Conservation (phyloP, 75 land plant genomes). For the Sequoia sempervirens region DNA sequence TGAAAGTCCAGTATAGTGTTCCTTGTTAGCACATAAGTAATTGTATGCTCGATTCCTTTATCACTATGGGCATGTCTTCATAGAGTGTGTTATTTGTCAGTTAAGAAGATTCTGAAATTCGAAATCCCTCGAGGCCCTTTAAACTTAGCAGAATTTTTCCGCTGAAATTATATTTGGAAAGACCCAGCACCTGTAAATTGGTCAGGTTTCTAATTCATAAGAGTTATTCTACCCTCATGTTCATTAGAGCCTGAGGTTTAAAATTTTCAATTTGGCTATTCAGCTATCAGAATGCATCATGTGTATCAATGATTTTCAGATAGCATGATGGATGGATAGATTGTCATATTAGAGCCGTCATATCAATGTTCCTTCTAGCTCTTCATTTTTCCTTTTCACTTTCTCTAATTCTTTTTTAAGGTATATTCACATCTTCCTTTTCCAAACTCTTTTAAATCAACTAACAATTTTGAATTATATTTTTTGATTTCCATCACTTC, state of each 20-base stretch:
- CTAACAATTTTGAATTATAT: too few species aligned
- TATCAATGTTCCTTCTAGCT: too few species aligned
- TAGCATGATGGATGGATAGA: too few species aligned
- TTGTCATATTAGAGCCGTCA: too few species aligned
- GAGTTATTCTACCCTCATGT: conserved; percentile 9
- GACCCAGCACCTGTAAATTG: conserved; percentile 11
- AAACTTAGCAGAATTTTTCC: conserved; percentile 21
- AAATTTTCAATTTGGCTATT: not conserved
- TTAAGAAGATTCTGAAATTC: conserved; percentile 10
- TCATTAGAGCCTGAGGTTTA: conserved; percentile 5
- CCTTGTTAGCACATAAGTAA: not conserved
- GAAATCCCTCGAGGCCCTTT: conserved; percentile 3
- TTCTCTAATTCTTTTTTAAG: too few species aligned
- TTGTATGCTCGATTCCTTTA: conserved; percentile 13
- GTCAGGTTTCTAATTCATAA: not conserved
- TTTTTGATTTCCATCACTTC: too few species aligned
- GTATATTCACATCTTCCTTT: too few species aligned
- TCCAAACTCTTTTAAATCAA: too few species aligned
- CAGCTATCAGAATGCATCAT: too few species aligned
- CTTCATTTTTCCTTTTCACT: too few species aligned
- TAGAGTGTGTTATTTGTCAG: conserved; percentile 17
- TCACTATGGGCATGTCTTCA: conserved; percentile 11
- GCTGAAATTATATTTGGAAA: conserved; percentile 17
- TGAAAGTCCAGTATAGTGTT: conserved; percentile 12
- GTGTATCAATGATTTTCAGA: too few species aligned